Evolutionary conservation across 2,329 filamentous ascomycete species (phyloP), one percentile per base, ranked within the genome.

Genomic region (Coniochaeta ligniaria): DNA sequence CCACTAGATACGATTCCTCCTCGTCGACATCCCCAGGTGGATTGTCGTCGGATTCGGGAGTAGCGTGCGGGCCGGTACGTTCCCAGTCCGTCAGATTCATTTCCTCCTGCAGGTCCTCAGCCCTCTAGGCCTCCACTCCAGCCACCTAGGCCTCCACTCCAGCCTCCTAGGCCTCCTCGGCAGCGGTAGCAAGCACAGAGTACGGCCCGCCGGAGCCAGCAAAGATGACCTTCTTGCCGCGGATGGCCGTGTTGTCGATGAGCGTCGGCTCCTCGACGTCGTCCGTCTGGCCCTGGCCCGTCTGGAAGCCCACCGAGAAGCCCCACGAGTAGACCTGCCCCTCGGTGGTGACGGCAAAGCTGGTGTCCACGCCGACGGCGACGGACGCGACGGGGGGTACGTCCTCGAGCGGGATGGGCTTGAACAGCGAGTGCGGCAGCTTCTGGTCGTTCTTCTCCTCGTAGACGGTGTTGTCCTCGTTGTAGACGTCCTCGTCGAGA

Each of bases 161-260:
- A 24, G 31, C 9, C 45, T 5, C 47, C 47, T 17, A 57, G 26
- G 36, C 36, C 24, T 28, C 28, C 16, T 63, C 70, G 26, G 75
- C 67, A 62, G 71, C 70, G 59, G 81, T 81, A 11, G 81, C 79
- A n/a, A 91, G 67, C 26, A 91, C 75, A 1, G 87, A 89, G 73
- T 86, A 97, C 71, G 97, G 93, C 6, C 92, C 92, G 65, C 94
- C 93, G n/a, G 89, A 89, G 50, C 90, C 91, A n/a, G 90, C 90
- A 75, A 83, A 91, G 36, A 86, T 81, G 50, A 97, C 80, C 73
- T 87, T 86, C 75, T 89, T 87, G 47, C 85, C 90, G 33, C 86
- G 83, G 31, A 95, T 84, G 47, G 92, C 92, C 14, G 87, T 90
- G 77, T 96, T 96, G 69, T 96, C 90, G 60, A 97, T 90, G 57